Percentiles rank a stretch among this genome's conserved stretches.
These are phyloP conservation scores for Candida xiaguanensis DNA, from an alignment of 805 yeast genomes.

Conservation along the genomic window DNA sequence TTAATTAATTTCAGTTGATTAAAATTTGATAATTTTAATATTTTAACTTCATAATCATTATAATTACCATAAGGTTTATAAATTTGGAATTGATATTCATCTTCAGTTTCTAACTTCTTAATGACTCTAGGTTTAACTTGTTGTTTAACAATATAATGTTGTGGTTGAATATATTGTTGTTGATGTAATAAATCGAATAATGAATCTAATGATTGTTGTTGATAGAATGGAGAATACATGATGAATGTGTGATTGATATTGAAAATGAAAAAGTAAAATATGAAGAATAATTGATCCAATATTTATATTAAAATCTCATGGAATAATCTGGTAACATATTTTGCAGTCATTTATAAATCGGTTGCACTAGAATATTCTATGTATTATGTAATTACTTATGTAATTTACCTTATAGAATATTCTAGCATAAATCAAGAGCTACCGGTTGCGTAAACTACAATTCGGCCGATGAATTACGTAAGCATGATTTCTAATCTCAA, in stretches of 20 bases:
- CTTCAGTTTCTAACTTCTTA: constrained; percentile 33
- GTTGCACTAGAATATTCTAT: constrained; percentile 3
- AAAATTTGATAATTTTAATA: constrained; percentile 13
- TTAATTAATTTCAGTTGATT: constrained; percentile 8
- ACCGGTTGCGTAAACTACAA: neutral
- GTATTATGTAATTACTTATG: neutral
- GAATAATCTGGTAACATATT: neutral
- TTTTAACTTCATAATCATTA: constrained; percentile 29
- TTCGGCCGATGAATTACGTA: neutral
- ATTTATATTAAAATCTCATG: neutral
- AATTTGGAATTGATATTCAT: constrained; percentile 32
- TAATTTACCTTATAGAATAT: neutral
- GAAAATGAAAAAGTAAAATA: neutral
- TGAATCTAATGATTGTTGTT: constrained; percentile 9
- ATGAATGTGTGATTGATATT: neutral
- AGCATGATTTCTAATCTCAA: too few species aligned
- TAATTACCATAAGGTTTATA: constrained; percentile 32
- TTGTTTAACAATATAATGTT: constrained; percentile 4
- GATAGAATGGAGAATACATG: constrained; percentile 3
- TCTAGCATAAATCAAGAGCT: neutral
- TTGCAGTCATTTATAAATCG: neutral
- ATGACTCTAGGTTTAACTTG: constrained; percentile 17
- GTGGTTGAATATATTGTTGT: constrained; percentile 8
- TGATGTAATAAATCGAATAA: constrained; percentile 12
- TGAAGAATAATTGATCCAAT: neutral